phyloP scores from a whole-genome alignment of 208 protist species.

The Wallacemonas sp. region DNA sequence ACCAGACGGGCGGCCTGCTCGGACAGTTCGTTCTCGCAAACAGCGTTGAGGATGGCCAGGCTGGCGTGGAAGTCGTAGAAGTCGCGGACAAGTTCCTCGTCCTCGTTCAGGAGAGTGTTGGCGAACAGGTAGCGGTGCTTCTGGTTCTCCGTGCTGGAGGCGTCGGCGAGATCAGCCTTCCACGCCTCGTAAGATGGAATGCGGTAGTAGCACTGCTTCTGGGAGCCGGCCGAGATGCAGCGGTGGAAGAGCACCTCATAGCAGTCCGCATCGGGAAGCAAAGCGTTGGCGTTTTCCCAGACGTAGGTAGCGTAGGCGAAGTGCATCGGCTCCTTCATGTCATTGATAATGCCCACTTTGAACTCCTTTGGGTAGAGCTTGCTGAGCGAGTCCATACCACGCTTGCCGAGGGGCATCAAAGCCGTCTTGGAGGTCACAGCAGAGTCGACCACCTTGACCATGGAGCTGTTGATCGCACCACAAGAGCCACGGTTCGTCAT shows the following conservation, averaged over 20 bases:
- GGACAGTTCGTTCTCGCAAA: constrained; percentile 90
- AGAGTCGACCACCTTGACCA: constrained; percentile 56
- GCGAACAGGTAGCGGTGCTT: constrained; percentile 85
- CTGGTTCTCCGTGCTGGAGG: constrained; percentile 83
- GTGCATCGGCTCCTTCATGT: constrained; percentile 89
- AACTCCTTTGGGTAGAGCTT: constrained; percentile 83
- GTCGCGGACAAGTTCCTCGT: constrained; percentile 83
- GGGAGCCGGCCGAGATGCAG: constrained; percentile 75
- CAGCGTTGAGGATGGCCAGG: constrained; percentile 80
- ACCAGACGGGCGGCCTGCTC: constrained; percentile 89
- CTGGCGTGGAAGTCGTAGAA: constrained; percentile 91
- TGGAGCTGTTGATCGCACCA: constrained; percentile 88
- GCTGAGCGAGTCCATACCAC: constrained; percentile 80
- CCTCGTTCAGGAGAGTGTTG: constrained; percentile 82
- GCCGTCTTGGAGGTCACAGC: constrained; percentile 48
- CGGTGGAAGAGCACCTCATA: constrained; percentile 86
- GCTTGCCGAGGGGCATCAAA: constrained; percentile 83
- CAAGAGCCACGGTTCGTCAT: constrained; percentile 90
- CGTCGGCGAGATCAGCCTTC: constrained; percentile 70
- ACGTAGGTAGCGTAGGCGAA: constrained; percentile 87
- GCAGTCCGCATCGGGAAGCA: constrained; percentile 58
- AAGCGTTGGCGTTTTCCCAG: constrained; percentile 64
- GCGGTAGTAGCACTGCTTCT: constrained; percentile 81
- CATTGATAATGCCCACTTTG: constrained; percentile 80
- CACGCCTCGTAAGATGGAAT: constrained; percentile 82